Base-by-base conservation (phyloP, 352 stramenopile genomes). In the Pythium grandisporangium region DNA sequence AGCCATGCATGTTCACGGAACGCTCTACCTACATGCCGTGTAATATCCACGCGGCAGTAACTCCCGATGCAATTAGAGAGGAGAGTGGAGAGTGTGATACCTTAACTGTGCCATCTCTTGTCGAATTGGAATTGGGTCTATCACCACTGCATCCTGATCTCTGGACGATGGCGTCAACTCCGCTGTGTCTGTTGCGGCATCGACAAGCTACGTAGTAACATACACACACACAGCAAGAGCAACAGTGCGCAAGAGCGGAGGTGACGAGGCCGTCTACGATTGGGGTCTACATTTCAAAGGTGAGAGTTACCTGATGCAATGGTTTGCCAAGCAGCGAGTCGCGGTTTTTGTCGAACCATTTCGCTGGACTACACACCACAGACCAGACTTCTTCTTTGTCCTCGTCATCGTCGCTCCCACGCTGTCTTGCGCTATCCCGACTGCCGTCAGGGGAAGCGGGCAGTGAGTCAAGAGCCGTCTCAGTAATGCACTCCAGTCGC, bases 381-480 rank as follows among this genome's bases (percentile, higher is more conserved):
- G 38, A 42, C 51, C 51, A 58, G 5, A 58, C 44, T 35, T 58
- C 34, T 33, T 51, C 47, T n/a, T 23, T 20, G 10, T 40, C 40
- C 2, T 45, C 42, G 26, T 47, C 41, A 4, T 34, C 21, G 36
- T 49, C 40, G 11, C 40, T 41, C n/a, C n/a, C n/a, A n/a, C n/a
- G n/a, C n/a, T n/a, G n/a, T n/a, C n/a, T n/a, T n/a, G n/a, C n/a
- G n/a, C n/a, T n/a, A n/a, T n/a, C n/a, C n/a, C n/a, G n/a, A n/a
- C n/a, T n/a, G n/a, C n/a, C n/a, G n/a, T n/a, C n/a, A n/a, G n/a
- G n/a, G n/a, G n/a, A n/a, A n/a, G n/a, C n/a, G n/a, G n/a, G n/a
- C n/a, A n/a, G n/a, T n/a, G n/a, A n/a, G n/a, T n/a, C n/a, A n/a
- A n/a, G n/a, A n/a, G n/a, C n/a, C n/a, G n/a, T n/a, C n/a, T n/a